Evolutionary conservation across 345 rosid species (phyloP), one percentile per base, ranked within the genome.

Genomic region (Aurinia saxatilis): DNA sequence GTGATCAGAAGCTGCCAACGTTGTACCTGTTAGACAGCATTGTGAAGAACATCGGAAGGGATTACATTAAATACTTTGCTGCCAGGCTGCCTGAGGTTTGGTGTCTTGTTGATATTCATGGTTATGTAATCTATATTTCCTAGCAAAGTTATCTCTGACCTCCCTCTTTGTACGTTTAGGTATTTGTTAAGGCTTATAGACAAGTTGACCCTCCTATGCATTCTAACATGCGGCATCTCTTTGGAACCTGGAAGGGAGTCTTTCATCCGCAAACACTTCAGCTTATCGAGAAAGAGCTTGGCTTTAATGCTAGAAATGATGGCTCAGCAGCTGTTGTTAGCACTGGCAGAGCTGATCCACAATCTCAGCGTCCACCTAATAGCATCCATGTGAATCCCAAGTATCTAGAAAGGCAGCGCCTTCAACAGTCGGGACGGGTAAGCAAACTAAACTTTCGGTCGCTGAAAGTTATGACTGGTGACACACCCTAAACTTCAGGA

Each of bases 371-470:
- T 10, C 88, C 93, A 38, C 80, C 82, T 7, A 85, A 87, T 73
- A 88, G 97, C 89, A 90, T 95, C 70, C 99, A 95, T 67, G 90
- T 95, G 64, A 95, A 95, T 70, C 99, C 99, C 36, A 90, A 95
- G 78, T 90, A 90, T 73, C 78, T 95, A 53, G 97, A 93, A 76
- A 82, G 85, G 61, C 99, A 93, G 77, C 90, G 85, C 31, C 82
- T 95, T 73, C 95, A 95, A 67, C 96, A 90, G 75, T 79, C 99
- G 6, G 76, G 78, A 73, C 73, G 84, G 81, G 99, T 93, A 74
- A 72, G 83, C 58, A 45, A 34, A 44, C 3, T 57, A 19, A 50
- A 65, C 37, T 51, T 64, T 18, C 23, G 18, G 18, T 27, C 18
- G 39, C 47, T 56, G 10, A 64, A 48, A 33, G 7, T 50, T 56